A percentile compares a stretch with the other conserved stretches of the same genome.
Conservation (phyloP, 1,139 yeast genomes). For the Candida pseudoviswanathii region DNA sequence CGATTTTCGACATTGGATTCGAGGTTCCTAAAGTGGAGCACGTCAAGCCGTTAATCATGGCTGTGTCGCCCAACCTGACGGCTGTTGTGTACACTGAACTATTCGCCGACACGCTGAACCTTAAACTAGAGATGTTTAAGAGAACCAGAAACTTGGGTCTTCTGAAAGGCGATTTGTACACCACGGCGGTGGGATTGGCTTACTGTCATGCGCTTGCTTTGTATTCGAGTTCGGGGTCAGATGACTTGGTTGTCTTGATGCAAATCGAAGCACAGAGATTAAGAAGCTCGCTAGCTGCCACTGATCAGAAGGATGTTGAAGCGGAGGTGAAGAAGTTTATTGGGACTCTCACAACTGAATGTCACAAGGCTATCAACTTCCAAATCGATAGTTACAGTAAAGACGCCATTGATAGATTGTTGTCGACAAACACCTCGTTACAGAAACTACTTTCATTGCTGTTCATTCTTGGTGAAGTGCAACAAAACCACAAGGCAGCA, state of each 20-base stretch:
- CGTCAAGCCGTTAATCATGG: constrained; percentile 37
- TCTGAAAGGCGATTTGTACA: constrained; percentile 33
- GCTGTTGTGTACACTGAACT: constrained; percentile 44
- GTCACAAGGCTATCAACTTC: constrained; percentile 70
- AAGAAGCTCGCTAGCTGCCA: constrained; percentile 33
- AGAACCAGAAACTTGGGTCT: constrained; percentile 20
- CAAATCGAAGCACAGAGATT: constrained; percentile 45
- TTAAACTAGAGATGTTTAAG: constrained; percentile 34
- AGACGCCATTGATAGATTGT: constrained; percentile 69
- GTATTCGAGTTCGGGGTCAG: constrained; percentile 62
- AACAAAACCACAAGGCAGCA: constrained; percentile 44
- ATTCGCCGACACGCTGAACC: constrained; percentile 19
- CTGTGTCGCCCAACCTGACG: constrained; percentile 61
- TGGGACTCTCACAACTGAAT: constrained; percentile 56
- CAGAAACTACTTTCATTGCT: constrained; percentile 69
- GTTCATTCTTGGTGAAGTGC: constrained; percentile 61
- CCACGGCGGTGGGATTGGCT: constrained; percentile 63
- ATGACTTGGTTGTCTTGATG: constrained; percentile 64
- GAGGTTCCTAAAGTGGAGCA: constrained; percentile 35
- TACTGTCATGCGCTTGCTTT: constrained; percentile 68
- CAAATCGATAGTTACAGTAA: constrained; percentile 62
- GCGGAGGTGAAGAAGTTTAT: constrained; percentile 38
- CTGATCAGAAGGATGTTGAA: constrained; percentile 29
- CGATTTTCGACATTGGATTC: constrained; percentile 63
- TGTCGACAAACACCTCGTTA: constrained; percentile 64